Evolutionary conservation across 2,329 filamentous ascomycete genomes (phyloP).

Genomic region (Magnaporthales sp.): DNA sequence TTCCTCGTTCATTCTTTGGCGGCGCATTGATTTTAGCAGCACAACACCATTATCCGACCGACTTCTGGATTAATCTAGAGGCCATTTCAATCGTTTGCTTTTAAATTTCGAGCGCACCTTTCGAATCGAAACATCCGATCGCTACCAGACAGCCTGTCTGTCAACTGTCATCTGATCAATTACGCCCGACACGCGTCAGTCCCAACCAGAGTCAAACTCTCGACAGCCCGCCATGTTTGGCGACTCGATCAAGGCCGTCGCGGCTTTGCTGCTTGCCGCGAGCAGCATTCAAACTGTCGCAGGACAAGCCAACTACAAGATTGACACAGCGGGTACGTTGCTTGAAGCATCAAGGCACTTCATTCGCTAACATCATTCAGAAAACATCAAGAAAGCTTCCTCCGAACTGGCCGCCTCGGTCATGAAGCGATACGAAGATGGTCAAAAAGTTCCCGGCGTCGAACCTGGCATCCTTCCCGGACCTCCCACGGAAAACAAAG

Average conservation of each 20-base stretch:
- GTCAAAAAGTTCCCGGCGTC: constrained; percentile 30
- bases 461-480: constrained; percentile 47
- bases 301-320: background rate
- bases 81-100: background rate
- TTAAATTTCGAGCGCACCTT: background rate
- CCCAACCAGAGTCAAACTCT: background rate
- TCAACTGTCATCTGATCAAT: background rate
- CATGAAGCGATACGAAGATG: constrained; percentile 35
- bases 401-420: constrained; percentile 38
- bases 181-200: background rate
- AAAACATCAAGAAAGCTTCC: constrained; percentile 34
- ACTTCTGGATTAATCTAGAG: background rate
- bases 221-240: constrained; percentile 1
- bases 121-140: background rate
- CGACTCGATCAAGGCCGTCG: background rate
- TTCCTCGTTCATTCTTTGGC: background rate
- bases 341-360: background rate
- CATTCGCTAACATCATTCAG: constrained; percentile 16
- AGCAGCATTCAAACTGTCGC: background rate
- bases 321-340: background rate
- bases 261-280: background rate
- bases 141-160: background rate
- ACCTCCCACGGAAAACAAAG: constrained; percentile 37
- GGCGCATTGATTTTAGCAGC: background rate
- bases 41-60: background rate